phyloP scores from a whole-genome alignment of 1,284 basidiomycete species.

The Clitocybe nebularis region DNA sequence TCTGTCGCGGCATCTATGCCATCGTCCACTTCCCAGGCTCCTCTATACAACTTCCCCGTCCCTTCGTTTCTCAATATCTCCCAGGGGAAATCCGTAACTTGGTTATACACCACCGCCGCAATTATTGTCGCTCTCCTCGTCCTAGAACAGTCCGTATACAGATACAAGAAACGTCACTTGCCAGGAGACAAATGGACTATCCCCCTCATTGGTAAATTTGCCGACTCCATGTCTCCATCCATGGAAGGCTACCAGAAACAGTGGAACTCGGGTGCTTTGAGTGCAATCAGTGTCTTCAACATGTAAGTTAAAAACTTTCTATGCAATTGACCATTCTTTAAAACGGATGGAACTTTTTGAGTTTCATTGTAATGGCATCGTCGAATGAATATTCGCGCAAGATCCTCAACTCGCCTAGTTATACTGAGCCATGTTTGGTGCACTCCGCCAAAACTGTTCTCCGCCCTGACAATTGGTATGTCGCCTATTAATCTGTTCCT shows the following conservation, averaged over 20 bases:
- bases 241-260: conserved; percentile 88
- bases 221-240: conserved; percentile 84
- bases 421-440: conserved; percentile 92
- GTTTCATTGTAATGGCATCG: conserved; percentile 96
- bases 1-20: conserved; percentile 39
- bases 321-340: conserved; percentile 3
- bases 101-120: conserved; percentile 64
- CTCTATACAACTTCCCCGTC: conserved; percentile 43
- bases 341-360: conserved; percentile 36
- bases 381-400: conserved; percentile 89
- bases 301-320: conserved; percentile 57
- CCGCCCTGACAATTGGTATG: conserved; percentile 85
- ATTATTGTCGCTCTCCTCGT: conserved; percentile 63
- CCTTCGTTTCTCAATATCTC: conserved; percentile 39
- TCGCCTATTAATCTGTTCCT: neutral
- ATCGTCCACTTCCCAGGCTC: conserved; percentile 34
- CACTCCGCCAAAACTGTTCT: conserved; percentile 90
- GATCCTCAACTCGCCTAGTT: conserved; percentile 87
- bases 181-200: conserved; percentile 91
- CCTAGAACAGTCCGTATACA: conserved; percentile 82
- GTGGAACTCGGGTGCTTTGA: conserved; percentile 83
- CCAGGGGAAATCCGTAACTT: conserved; percentile 37
- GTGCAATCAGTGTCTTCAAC: conserved; percentile 91
- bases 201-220: conserved; percentile 90
- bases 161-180: conserved; percentile 82